Evolutionary conservation across 257 asterid species (phyloP).

Genomic region (Plantago elongata): DNA sequence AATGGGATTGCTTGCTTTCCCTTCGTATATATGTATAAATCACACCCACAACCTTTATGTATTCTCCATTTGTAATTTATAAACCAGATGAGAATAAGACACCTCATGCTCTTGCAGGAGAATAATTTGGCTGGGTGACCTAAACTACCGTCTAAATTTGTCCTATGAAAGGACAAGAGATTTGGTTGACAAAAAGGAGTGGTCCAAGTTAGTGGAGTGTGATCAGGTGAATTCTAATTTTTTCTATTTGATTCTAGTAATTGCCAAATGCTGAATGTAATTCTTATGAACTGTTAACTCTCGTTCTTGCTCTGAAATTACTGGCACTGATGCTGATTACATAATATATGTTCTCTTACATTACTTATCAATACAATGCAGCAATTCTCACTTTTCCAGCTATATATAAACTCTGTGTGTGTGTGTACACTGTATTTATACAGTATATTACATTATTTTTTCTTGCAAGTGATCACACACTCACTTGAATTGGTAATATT

Average conservation of each 20-base stretch:
- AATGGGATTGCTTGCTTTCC: constrained; percentile 6
- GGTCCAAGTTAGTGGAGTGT: constrained; percentile 59
- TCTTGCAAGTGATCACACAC: too few relatives aligned
- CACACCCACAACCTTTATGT: background rate
- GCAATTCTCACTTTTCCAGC: too few relatives aligned
- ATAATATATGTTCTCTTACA: too few relatives aligned
- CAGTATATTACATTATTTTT: too few relatives aligned
- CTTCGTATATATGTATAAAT: background rate
- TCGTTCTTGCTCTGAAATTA: background rate
- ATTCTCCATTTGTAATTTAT: background rate
- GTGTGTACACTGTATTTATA: too few relatives aligned
- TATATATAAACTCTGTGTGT: too few relatives aligned
- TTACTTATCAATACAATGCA: too few relatives aligned
- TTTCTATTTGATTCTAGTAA: constrained; percentile 4
- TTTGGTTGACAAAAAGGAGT: constrained; percentile 56
- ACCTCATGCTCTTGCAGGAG: constrained; percentile 50
- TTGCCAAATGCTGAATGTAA: constrained; percentile 7
- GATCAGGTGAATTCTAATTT: constrained; percentile 61
- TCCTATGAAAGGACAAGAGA: constrained; percentile 67
- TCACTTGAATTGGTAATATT: too few relatives aligned
- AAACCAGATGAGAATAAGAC: constrained; percentile 5
- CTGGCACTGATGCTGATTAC: background rate
- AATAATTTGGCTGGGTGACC: constrained; percentile 92
- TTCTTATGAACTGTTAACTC: background rate
- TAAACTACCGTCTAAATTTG: constrained; percentile 81